These are phyloP conservation scores for Saturnispora sekii DNA, from an alignment of 805 yeast species.

Conservation along the genomic window DNA sequence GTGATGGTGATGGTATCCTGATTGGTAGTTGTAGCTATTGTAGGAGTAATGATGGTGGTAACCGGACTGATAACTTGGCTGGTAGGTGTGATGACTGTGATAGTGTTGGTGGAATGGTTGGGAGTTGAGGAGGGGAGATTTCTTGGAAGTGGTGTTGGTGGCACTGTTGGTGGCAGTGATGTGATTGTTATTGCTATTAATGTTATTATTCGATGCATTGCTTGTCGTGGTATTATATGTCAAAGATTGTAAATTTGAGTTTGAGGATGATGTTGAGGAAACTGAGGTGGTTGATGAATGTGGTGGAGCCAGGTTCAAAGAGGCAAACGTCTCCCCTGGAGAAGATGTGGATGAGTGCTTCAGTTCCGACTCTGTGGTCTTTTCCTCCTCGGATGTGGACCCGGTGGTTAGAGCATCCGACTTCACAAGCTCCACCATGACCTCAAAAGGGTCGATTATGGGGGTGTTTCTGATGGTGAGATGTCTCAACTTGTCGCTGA, in stretches of 20 bases:
- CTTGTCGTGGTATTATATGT: too few species aligned
- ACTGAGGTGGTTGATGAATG: too few species aligned
- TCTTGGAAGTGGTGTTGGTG: background rate
- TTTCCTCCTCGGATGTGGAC: background rate
- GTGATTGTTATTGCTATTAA: conserved; percentile 3
- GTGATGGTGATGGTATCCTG: conserved; percentile 2
- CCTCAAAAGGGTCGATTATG: conserved; percentile 42
- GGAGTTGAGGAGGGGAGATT: conserved; percentile 13
- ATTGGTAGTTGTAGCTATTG: background rate
- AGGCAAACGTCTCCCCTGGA: too few species aligned
- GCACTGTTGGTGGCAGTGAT: conserved; percentile 2
- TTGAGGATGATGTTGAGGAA: too few species aligned
- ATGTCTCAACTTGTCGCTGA: conserved; percentile 46
- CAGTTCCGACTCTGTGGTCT: too few species aligned
- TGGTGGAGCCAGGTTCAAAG: too few species aligned
- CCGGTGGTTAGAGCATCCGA: conserved; percentile 35
- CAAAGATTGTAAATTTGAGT: too few species aligned
- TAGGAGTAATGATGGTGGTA: conserved; percentile 1
- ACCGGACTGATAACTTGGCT: background rate
- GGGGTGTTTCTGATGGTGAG: conserved; percentile 44
- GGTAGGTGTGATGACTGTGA: background rate
- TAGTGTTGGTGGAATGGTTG: conserved; percentile 4
- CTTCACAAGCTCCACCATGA: conserved; percentile 41
- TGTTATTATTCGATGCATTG: background rate
- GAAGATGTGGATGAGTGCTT: too few species aligned